Base-by-base conservation (phyloP, 2,329 filamentous ascomycete genomes). In the Apiospora hydei region DNA sequence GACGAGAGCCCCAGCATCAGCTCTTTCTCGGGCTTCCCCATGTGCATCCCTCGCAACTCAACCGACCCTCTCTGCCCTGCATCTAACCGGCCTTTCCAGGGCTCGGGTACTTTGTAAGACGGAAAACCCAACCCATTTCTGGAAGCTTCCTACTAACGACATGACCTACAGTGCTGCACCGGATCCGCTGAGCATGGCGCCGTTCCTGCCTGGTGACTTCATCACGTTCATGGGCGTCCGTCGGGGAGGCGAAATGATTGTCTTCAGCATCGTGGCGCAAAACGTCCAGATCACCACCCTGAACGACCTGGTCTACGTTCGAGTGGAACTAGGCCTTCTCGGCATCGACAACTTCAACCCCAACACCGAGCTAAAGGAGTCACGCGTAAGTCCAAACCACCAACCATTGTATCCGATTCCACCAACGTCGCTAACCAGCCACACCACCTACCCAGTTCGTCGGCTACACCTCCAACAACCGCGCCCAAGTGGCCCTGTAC, bases 21-120 rank as follows among this genome's bases (percentile, higher is more conserved):
- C 2, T 83, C 85, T 1, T 87, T 86, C 77, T 84, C 83, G 16
- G 86, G 86, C 0, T 87, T 87, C 69, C 86, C 86, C 1, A 87
- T 88, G 85, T 88, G 86, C 71, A 83, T 88, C 24, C 85, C 85
- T 0, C 80, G 86, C 21, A 83, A 82, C 30, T 72, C 77, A 34
- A 79, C 78, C 1, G 82, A 83, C 41, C 78, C 81, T 0, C 74
- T 81, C 1, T 83, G 82, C 67, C 81, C 81, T 4, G 44, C 78
- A 6, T 77, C 75, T 34, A 82, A 83, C 70, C 76, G 82, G 1
- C 82, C 82, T 0, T 79, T 80, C 61, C 70, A 76, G 2, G 78
- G 80, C 1, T 78, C 79, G 7, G 80, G 81, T 16, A 80, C 78
- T 21, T 83, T 82, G 78, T 80, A 70, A 77, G 26, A 30, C 26